Base-by-base conservation (phyloP, 495 filamentous ascomycete species). In the Clohesyomyces aquaticus region DNA sequence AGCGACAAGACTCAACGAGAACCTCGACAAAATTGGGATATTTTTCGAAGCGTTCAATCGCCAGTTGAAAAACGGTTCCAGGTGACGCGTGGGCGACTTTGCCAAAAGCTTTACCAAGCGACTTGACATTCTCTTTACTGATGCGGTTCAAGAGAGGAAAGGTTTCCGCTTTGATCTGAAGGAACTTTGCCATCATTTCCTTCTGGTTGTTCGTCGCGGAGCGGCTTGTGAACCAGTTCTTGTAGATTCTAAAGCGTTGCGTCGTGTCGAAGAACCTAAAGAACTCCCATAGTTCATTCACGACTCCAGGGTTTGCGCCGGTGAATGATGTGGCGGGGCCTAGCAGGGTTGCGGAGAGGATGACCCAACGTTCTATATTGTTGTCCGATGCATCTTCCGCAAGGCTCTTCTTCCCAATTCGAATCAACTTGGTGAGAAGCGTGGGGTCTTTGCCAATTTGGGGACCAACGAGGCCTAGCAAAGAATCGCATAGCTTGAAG, bases 1-100 rank as follows among this genome's bases (percentile, higher is more conserved):
- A 96, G 65, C 89, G 87, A 28, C 89, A 91, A 70, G 91, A 96
- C 72, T 96, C 91, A 27, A 97, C 91, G 52, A 99, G 88, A 9
- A 88, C 88, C 59, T 96, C 91, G 59, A 93, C 93, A 32, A 98
- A 82, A 71, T 97, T 97, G 70, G 88, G 88, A 73, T 98, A 97
- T 0, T 87, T 83, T 75, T 97, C 91, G 47, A 96, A 91, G 70
- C 96, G 91, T 29, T 81, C 83, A 56, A 98, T 82, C 11, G 91
- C 89, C 43, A 93, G 86, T 67, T 85, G 86, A 77, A 96, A 95
- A 25, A 99, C 91, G 46, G 94, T 81, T n/a, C 91, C 92, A 2
- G 95, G 95, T 14, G 87, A 91, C 6, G 90, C 85, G 62, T 88
- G 88, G 8, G 93, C 89, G 10, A 91, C 87, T 76, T 96, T 96